Evolutionary conservation across 2,329 filamentous ascomycete species (phyloP).

Genomic region (Monosporascus sp.): DNA sequence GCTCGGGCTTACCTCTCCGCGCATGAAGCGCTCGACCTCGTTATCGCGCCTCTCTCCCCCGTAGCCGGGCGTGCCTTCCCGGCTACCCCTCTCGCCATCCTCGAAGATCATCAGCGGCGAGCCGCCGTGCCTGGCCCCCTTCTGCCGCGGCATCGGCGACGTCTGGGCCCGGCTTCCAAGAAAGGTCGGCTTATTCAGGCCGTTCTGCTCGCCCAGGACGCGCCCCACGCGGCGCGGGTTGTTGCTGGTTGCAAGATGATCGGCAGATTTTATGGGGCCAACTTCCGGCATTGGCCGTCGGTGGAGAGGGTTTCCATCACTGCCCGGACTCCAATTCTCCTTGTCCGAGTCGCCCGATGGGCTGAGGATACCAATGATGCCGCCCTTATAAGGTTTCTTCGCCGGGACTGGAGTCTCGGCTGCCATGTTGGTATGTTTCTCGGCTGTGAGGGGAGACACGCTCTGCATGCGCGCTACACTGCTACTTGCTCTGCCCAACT

Average conservation of each 20-base stretch:
- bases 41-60: constrained; percentile 34
- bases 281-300: constrained; percentile 33
- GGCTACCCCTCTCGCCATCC: constrained; percentile 31
- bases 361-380: constrained; percentile 36
- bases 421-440: constrained; percentile 12
- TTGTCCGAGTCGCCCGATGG: constrained; percentile 76
- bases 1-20: constrained; percentile 57
- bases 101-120: constrained; percentile 45
- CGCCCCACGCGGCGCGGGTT: constrained; percentile 38
- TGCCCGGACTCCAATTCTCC: constrained; percentile 74
- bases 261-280: constrained; percentile 14
- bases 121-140: constrained; percentile 16
- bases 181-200: constrained; percentile 25
- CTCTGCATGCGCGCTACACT: constrained; percentile 59
- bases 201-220: constrained; percentile 35
- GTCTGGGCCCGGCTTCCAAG: constrained; percentile 32
- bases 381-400: constrained; percentile 31
- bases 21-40: constrained; percentile 72
- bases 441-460: constrained; percentile 23
- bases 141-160: constrained; percentile 29
- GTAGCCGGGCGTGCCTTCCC: background rate
- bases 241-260: constrained; percentile 5
- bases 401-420: constrained; percentile 13
- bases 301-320: constrained; percentile 34
- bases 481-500: constrained; percentile 55